Conservation (phyloP, 2,329 filamentous ascomycete genomes). For the Phialocephala sp. region DNA sequence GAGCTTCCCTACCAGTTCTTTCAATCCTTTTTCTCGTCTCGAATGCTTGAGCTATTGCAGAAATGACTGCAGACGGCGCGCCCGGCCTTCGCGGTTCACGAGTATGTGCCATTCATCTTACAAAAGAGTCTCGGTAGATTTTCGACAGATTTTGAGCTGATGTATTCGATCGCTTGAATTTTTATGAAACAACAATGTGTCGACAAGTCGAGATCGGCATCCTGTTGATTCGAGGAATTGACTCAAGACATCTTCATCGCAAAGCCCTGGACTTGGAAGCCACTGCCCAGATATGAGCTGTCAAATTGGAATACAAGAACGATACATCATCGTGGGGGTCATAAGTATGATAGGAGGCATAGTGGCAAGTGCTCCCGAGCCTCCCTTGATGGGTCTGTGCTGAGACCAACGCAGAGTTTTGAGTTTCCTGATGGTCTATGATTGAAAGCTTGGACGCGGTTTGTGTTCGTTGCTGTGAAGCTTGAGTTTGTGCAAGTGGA, state of each 20-base stretch:
- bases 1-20: not conserved
- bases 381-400: not conserved
- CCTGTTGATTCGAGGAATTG: not conserved
- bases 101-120: not conserved
- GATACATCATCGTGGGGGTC: not conserved
- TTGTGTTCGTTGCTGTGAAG: not conserved
- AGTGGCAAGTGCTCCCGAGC: not conserved
- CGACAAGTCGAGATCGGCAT: not conserved
- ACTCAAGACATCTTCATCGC: not conserved
- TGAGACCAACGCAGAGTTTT: not conserved
- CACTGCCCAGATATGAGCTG: not conserved
- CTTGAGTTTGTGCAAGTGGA: not conserved
- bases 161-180: not conserved
- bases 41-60: not conserved
- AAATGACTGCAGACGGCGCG: not conserved
- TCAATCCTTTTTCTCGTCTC: not conserved
- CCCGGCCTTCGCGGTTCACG: not conserved
- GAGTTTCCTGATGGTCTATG: not conserved
- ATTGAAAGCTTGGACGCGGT: not conserved
- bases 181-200: not conserved
- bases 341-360: not conserved
- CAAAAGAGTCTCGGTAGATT: not conserved
- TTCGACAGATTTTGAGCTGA: not conserved
- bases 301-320: not conserved
- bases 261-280: not conserved